phyloP scores from a whole-genome alignment of 2,329 filamentous ascomycete species.

The Aspergillus quadrilineatus region DNA sequence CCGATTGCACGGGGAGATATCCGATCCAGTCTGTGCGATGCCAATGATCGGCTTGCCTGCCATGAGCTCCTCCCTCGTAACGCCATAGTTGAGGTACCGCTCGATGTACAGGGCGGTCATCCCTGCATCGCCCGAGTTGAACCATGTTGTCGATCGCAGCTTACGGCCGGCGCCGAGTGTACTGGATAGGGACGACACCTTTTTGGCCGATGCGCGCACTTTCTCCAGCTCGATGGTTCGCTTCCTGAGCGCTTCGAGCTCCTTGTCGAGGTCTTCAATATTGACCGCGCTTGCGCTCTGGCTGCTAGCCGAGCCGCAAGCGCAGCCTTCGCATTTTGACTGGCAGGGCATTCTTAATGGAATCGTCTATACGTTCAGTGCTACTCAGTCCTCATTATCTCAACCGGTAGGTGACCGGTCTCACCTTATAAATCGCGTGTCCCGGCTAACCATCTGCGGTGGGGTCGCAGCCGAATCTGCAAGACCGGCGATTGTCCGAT shows the following conservation, averaged over 20 bases:
- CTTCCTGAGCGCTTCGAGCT: slow-evolving; percentile 39
- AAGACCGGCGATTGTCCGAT: slow-evolving; percentile 18
- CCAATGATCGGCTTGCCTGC: slow-evolving; percentile 53
- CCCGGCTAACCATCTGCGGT: not conserved
- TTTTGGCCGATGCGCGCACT: slow-evolving; percentile 30
- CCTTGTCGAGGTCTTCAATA: slow-evolving; percentile 44
- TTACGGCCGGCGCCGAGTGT: slow-evolving; percentile 21
- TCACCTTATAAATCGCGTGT: slow-evolving; percentile 9
- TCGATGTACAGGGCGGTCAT: slow-evolving; percentile 53
- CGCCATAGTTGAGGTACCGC: slow-evolving; percentile 52
- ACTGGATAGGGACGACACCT: slow-evolving; percentile 4
- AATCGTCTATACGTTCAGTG: not conserved
- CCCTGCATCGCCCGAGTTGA: slow-evolving; percentile 44
- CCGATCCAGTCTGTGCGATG: slow-evolving; percentile 54
- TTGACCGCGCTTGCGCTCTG: slow-evolving; percentile 25
- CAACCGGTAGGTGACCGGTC: not conserved
- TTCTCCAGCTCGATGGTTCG: slow-evolving; percentile 40
- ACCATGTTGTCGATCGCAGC: slow-evolving; percentile 48
- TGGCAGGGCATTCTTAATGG: slow-evolving; percentile 19
- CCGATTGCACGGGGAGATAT: slow-evolving; percentile 52
- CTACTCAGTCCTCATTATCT: not conserved
- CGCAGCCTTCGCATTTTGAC: slow-evolving; percentile 33
- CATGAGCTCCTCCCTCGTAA: slow-evolving; percentile 51
- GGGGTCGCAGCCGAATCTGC: slow-evolving; percentile 10
- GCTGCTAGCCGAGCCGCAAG: slow-evolving; percentile 24